phyloP scores from a whole-genome alignment of 2,329 filamentous ascomycete species.

The Tolypocladium paradoxum region DNA sequence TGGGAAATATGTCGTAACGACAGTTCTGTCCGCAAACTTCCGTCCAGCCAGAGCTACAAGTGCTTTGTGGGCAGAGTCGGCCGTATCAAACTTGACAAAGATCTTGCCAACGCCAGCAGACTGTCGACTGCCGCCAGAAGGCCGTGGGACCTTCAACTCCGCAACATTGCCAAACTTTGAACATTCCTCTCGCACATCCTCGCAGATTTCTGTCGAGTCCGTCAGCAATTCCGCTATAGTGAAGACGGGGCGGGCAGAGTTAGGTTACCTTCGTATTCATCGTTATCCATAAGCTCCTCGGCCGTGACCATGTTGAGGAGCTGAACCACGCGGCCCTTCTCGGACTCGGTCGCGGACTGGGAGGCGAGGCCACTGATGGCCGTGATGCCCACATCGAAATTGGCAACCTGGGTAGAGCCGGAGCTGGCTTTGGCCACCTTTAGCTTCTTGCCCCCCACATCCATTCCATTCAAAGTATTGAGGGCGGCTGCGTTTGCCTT shows the following conservation, averaged over 20 bases:
- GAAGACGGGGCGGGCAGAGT: background rate
- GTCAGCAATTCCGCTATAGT: background rate
- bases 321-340: constrained; percentile 77
- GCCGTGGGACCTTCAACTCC: constrained; percentile 88
- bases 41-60: constrained; percentile 83
- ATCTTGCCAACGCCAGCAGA: constrained; percentile 93
- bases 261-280: constrained; percentile 81
- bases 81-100: constrained; percentile 81
- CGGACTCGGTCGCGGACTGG: constrained; percentile 67
- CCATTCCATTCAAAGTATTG: constrained; percentile 86
- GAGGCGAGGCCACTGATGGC: constrained; percentile 97
- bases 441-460: constrained; percentile 75
- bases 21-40: constrained; percentile 93
- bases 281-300: constrained; percentile 85
- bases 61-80: constrained; percentile 71
- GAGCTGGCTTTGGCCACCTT: constrained; percentile 85
- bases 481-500: constrained; percentile 70
- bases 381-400: constrained; percentile 90
- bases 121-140: constrained; percentile 70
- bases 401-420: constrained; percentile 83
- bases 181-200: constrained; percentile 90
- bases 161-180: constrained; percentile 76
- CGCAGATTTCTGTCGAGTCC: constrained; percentile 67
- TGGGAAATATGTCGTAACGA: constrained; percentile 92
- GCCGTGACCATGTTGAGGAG: constrained; percentile 97